Evolutionary conservation across 331 rosid genomes (phyloP), one percentile per base, ranked within the genome.

Genomic region (Cydonia oblonga): DNA sequence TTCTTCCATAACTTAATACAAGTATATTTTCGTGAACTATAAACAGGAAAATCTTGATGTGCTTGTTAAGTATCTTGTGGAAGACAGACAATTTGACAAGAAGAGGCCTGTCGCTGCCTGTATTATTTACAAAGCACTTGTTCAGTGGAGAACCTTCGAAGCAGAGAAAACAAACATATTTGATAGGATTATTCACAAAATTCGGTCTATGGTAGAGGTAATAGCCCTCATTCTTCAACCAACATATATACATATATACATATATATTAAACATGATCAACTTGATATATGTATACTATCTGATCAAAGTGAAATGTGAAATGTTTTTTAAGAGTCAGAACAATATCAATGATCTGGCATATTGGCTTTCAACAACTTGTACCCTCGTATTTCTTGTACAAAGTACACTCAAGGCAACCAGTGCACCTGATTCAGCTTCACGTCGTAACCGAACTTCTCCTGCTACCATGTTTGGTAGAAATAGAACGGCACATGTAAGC

Each of bases 131-230:
- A 89, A 86, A 80, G 68, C 92, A 74, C 96, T 92, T 82, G 87
- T 92, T 75, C 97, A 89, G 54, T 92, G 97, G 97, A 77, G 97
- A 81, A 89, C 92, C 28, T 90, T 92, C 82, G 97, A 92, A 76
- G 89, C 93, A 64, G 93, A 87, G 76, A 92, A 82, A 76, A 89
- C 97, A 42, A 86, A 78, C 76, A 83, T 92, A 81, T 92, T 92
- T 74, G 97, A 92, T 75, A 86, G 86, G 73, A 87, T 92, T 59
- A 89, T 71, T 67, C 93, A 92, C 44, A 72, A 82, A 54, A 86
- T 92, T 46, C 78, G 92, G 70, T 75, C 86, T 52, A 75, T 86
- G 33, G 82, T 87, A 68, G 97, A 92, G 93, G 96, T 89, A 87
- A 38, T 44, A 46, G 62, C 38, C 38, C 51, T 58, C 73, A 71